A percentile compares a stretch with the other conserved stretches of the same genome.
Conservation (phyloP, 208 protist genomes). For the Trypanosoma congolense region DNA sequence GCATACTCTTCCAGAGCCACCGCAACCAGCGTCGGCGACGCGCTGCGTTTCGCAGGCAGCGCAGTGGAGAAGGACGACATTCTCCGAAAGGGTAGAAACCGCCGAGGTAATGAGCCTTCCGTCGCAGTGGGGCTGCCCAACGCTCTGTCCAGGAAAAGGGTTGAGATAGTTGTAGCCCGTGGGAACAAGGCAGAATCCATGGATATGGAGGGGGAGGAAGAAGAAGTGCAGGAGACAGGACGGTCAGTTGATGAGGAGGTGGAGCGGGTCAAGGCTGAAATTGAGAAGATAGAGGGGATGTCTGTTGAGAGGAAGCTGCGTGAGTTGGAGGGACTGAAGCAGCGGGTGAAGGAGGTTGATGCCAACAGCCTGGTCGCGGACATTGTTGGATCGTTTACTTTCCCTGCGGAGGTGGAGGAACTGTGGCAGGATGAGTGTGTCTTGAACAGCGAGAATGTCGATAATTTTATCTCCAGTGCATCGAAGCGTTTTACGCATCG, state of each 20-base stretch:
- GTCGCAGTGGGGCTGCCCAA: too few species aligned
- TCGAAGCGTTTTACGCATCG: conserved; percentile 49
- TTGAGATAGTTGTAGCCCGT: background rate
- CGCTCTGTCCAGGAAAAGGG: too few species aligned
- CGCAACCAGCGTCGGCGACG: conserved; percentile 3
- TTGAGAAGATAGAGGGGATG: conserved; percentile 35
- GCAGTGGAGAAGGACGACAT: conserved; percentile 14
- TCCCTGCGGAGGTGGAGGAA: conserved; percentile 36
- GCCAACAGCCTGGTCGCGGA: conserved; percentile 21
- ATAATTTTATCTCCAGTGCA: conserved; percentile 43
- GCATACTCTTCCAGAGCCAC: too few species aligned
- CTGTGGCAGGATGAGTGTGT: conserved; percentile 40
- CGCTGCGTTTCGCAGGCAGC: conserved; percentile 27
- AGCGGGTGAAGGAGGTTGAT: conserved; percentile 35
- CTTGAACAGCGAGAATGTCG: conserved; percentile 42
- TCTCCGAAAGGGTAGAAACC: background rate
- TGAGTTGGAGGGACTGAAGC: conserved; percentile 53
- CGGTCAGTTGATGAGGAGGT: conserved; percentile 40
- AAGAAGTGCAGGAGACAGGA: conserved; percentile 1
- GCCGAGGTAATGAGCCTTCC: too few species aligned
- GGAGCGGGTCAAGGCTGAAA: conserved; percentile 26
- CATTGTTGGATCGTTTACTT: conserved; percentile 39
- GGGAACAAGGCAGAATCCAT: background rate
- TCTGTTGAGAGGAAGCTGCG: conserved; percentile 53
- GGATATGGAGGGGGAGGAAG: conserved; percentile 3